These are phyloP conservation scores for Botrytis porri DNA, from an alignment of 2,329 filamentous ascomycete species.

Conservation along the genomic window DNA sequence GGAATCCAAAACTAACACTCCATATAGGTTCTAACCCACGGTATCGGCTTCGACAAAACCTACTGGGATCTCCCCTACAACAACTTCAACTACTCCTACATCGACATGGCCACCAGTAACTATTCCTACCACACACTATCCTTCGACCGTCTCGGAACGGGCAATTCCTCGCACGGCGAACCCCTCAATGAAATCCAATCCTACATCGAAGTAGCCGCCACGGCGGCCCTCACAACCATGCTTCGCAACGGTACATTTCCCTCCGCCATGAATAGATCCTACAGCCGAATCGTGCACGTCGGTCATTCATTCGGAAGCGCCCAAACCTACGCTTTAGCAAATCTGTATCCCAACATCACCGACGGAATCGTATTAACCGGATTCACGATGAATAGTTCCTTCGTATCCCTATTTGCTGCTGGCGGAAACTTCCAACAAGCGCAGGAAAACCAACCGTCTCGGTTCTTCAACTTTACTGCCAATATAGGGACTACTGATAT, in stretches of 20 bases:
- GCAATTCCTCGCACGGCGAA: constrained; percentile 20
- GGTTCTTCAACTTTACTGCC: neutral
- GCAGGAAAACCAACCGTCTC: neutral
- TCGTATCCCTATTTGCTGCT: neutral
- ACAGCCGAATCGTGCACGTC: neutral
- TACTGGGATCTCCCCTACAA: constrained; percentile 24
- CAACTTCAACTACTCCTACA: constrained; percentile 20
- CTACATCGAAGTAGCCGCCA: constrained; percentile 17
- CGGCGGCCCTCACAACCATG: constrained; percentile 15
- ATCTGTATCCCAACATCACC: neutral
- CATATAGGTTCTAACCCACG: constrained; percentile 23
- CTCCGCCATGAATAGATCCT: neutral
- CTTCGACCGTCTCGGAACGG: constrained; percentile 26
- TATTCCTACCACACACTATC: constrained; percentile 23
- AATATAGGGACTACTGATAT: neutral
- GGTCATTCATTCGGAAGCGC: neutral
- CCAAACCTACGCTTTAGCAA: neutral
- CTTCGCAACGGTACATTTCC: constrained; percentile 9
- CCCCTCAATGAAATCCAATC: constrained; percentile 24
- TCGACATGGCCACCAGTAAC: constrained; percentile 8
- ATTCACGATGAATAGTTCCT: neutral
- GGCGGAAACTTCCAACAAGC: neutral
- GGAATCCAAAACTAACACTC: neutral
- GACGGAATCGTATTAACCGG: neutral
- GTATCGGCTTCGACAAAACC: constrained; percentile 22